phyloP scores from a whole-genome alignment of 768 basidiomycete species.

The Agaricus sinodeliciosus region DNA sequence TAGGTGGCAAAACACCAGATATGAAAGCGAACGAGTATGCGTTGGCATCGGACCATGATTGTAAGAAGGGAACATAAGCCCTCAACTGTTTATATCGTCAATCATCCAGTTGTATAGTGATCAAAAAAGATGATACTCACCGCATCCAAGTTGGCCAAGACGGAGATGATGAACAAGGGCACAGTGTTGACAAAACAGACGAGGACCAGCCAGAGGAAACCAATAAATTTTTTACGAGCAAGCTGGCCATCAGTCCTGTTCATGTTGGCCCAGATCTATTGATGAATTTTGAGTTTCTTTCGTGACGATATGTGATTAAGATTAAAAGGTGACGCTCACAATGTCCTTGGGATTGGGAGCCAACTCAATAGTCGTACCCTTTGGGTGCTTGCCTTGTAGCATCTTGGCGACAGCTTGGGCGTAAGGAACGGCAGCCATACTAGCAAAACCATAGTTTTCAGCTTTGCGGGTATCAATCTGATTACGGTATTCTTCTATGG shows the following conservation, averaged over 20 bases:
- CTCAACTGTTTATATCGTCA: slow-evolving; percentile 35
- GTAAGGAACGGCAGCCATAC: slow-evolving; percentile 83
- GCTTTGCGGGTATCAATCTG: slow-evolving; percentile 71
- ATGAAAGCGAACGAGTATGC: slow-evolving; percentile 69
- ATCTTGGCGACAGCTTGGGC: slow-evolving; percentile 80
- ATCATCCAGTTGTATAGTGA: too few relatives aligned
- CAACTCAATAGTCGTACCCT: slow-evolving; percentile 62
- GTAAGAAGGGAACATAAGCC: slow-evolving; percentile 67
- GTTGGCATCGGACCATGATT: slow-evolving; percentile 61
- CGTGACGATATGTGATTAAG: not conserved
- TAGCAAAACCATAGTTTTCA: slow-evolving; percentile 90
- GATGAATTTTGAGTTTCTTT: slow-evolving; percentile 1
- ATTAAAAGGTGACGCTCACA: slow-evolving; percentile 31
- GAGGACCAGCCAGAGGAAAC: slow-evolving; percentile 69
- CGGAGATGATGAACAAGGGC: slow-evolving; percentile 84
- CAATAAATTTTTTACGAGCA: slow-evolving; percentile 58
- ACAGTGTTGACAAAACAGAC: slow-evolving; percentile 95
- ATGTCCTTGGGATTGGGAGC: slow-evolving; percentile 91
- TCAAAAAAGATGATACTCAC: slow-evolving; percentile 33
- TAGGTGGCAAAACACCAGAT: slow-evolving; percentile 90
- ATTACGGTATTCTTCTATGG: slow-evolving; percentile 66
- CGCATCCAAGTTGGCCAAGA: slow-evolving; percentile 84
- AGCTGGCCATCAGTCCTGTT: slow-evolving; percentile 63
- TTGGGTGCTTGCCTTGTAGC: slow-evolving; percentile 60
- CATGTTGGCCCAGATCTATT: slow-evolving; percentile 87